Conservation (phyloP, 2,329 filamentous ascomycete genomes). For the Fusarium begoniae region DNA sequence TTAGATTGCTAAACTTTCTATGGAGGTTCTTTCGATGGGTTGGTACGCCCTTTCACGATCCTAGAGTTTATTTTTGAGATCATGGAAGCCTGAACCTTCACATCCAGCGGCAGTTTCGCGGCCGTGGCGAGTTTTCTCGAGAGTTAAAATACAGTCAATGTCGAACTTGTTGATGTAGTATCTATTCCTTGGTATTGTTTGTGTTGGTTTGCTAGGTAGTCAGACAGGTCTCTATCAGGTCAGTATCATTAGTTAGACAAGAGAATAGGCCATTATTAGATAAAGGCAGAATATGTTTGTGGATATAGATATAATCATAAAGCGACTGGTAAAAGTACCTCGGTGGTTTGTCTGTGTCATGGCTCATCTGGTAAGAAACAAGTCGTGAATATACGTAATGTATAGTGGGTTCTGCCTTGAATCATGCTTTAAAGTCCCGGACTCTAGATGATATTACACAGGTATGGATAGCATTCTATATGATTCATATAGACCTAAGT, state of each 20-base stretch:
- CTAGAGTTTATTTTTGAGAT: background rate
- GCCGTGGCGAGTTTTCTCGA: background rate
- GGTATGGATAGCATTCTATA: background rate
- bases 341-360: no score
- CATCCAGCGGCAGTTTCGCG: background rate
- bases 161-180: no score
- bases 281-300: accelerated
- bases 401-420: no score
- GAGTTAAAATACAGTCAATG: background rate
- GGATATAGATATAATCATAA: no score
- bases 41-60: background rate
- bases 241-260: background rate
- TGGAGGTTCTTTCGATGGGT: background rate
- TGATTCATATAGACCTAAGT: background rate
- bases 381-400: accelerated
- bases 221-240: no score
- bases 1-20: background rate
- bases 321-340: background rate
- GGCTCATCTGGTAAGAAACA: accelerated
- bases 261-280: background rate
- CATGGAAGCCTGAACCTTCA: background rate
- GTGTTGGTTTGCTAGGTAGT: background rate
- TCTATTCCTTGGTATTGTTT: no score
- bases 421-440: background rate
- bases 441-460: background rate